Evolutionary conservation across 208 protist genomes (phyloP), one percentile per base, ranked within the genome.

Genomic region (Endotrypanum monterogeii): DNA sequence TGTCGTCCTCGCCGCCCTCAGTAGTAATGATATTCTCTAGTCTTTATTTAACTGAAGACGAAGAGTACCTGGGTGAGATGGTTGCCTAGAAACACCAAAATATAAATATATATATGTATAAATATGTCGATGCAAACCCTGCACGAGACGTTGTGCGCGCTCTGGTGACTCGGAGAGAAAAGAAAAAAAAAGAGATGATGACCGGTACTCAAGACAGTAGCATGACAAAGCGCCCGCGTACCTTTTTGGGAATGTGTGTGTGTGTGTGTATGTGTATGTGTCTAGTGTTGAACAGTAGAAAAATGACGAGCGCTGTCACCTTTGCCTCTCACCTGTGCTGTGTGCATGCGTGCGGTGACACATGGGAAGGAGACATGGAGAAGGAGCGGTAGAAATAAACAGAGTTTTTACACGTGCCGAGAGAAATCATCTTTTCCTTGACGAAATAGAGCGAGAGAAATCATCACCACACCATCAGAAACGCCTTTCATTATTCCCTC

Each of bases 171-270:
- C 54, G 14, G 63, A 73, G 28, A 62, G 25, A 57, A 65, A 30
- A 28, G 2, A 50, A 80, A 54, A 67, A 69, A 67, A 69, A 67
- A 68, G 41, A 61, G 32, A 71, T 44, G 72, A 79, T 20, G 37
- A 78, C 20, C 37, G 16, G 23, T 23, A 46, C 60, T 37, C 23
- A 28, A 30, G 3, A 48, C 60, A 12, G 11, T 9, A 25, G 37
- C 37, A 23, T 25, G 28, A 16, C 12, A 11, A 9, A 7, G 37
- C 23, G 6, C 35, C 2, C 60, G 23, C 60, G 20, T n/a, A n/a
- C 25, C 30, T 9, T 37, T 65, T 65, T 39, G 1, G 0, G 25
- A 16, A 6, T 41, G 8, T 46, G 8, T 25, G 32, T 14, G 9
- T 25, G 52, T 11, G 52, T 56, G 8, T 56, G 20, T 56, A 23